Percentiles rank a stretch among this genome's conserved stretches.
These are phyloP conservation scores for Lentinula detonsa DNA, from an alignment of 768 basidiomycete species.

Conservation along the genomic window DNA sequence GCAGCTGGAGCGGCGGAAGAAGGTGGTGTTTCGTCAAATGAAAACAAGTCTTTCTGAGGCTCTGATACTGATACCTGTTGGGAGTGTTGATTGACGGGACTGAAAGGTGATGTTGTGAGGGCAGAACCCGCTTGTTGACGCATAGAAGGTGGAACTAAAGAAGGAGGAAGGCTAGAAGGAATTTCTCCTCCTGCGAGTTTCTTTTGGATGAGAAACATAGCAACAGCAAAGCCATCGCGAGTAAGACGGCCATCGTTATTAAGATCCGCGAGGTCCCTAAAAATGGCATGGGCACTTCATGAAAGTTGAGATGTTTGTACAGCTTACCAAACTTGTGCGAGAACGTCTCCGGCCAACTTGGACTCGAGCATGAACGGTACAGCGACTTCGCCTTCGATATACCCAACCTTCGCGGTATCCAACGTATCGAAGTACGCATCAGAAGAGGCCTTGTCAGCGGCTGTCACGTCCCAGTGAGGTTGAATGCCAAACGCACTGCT, in stretches of 20 bases:
- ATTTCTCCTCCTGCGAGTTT: constrained; percentile 77
- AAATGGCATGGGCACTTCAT: constrained; percentile 7
- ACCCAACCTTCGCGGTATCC: constrained; percentile 69
- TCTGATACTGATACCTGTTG: constrained; percentile 23
- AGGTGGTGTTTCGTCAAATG: constrained; percentile 51
- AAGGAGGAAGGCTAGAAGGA: constrained; percentile 61
- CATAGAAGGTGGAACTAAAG: constrained; percentile 80
- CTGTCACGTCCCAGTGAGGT: constrained; percentile 75
- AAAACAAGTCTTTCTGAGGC: constrained; percentile 37
- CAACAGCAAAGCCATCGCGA: constrained; percentile 91
- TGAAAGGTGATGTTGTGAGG: constrained; percentile 33
- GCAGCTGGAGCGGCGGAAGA: constrained; percentile 36
- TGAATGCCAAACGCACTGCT: constrained; percentile 19
- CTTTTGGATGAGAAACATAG: constrained; percentile 87
- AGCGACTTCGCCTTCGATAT: constrained; percentile 88
- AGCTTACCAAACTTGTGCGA: constrained; percentile 90
- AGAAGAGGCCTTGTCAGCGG: constrained; percentile 68
- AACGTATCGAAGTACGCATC: constrained; percentile 81
- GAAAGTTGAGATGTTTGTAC: neutral
- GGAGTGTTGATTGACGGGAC: constrained; percentile 32
- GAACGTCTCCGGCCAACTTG: constrained; percentile 67
- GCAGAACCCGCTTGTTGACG: constrained; percentile 32
- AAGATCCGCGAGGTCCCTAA: constrained; percentile 91
- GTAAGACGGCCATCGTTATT: constrained; percentile 83
- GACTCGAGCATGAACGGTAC: constrained; percentile 96